Conservation (phyloP, 208 protist genomes). For the Leishmania guyanensis region DNA sequence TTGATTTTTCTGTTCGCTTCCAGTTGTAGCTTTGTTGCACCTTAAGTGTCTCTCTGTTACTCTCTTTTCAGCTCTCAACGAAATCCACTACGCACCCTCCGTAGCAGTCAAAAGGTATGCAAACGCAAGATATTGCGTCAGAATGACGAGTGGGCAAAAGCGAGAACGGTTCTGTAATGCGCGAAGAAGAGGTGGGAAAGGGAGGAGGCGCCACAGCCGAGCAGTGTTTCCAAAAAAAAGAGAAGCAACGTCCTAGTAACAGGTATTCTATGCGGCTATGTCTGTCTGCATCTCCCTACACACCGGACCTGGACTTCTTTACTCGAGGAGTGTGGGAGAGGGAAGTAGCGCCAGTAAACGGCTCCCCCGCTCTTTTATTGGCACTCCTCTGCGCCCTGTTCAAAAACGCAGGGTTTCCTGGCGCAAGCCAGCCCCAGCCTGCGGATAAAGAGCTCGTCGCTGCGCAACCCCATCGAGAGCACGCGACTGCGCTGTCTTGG, state of each 20-base stretch:
- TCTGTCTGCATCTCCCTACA: background rate
- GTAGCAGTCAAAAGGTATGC: background rate
- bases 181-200: background rate
- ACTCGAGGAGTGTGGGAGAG: too few relatives aligned
- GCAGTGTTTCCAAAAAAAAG: background rate
- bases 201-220: background rate
- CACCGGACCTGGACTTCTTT: too few relatives aligned
- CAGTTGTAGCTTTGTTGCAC: background rate
- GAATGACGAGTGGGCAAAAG: too few relatives aligned
- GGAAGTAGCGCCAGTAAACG: too few relatives aligned
- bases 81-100: background rate
- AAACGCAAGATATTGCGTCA: background rate
- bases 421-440: conserved; percentile 21
- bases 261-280: too few relatives aligned
- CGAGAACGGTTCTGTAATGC: background rate
- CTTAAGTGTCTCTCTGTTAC: too few relatives aligned
- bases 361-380: background rate
- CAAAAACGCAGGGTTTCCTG: conserved; percentile 48
- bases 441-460: background rate
- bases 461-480: background rate
- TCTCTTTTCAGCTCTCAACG: background rate
- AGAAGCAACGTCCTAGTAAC: background rate
- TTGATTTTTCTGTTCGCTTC: background rate
- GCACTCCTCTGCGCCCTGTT: background rate
- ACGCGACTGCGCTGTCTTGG: conserved; percentile 13